phyloP scores from a whole-genome alignment of 1,284 basidiomycete genomes.

The Pascua guehoae region DNA sequence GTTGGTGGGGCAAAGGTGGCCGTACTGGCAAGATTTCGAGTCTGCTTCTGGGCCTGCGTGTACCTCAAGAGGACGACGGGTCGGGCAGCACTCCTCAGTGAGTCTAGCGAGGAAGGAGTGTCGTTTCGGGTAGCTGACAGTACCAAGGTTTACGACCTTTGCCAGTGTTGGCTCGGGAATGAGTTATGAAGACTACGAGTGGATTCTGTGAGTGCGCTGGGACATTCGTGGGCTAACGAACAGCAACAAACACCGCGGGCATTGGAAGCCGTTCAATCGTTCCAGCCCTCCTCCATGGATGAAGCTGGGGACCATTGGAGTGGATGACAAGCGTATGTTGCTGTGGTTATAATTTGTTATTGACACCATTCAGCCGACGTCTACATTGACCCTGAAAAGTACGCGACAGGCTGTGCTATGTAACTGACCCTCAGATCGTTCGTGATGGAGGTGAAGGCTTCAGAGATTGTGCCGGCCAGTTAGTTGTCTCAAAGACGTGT shows the following conservation, averaged over 20 bases:
- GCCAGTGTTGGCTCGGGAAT: constrained; percentile 82
- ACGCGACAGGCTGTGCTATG: neutral
- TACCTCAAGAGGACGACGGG: constrained; percentile 51
- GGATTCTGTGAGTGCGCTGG: constrained; percentile 53
- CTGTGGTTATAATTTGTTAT: constrained; percentile 2
- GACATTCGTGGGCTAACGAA: neutral
- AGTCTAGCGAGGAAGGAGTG: constrained; percentile 15
- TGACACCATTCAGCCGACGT: constrained; percentile 42
- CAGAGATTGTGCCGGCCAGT: constrained; percentile 76
- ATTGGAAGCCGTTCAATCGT: constrained; percentile 48
- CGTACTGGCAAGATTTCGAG: constrained; percentile 50
- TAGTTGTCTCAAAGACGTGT: constrained; percentile 14
- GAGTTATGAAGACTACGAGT: constrained; percentile 75
- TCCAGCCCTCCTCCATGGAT: constrained; percentile 43
- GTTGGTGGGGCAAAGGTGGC: constrained; percentile 51
- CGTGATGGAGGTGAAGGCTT: constrained; percentile 83
- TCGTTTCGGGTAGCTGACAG: neutral
- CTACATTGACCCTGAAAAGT: constrained; percentile 49
- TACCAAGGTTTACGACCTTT: constrained; percentile 54
- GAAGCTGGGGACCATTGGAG: constrained; percentile 31
- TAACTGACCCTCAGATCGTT: constrained; percentile 36
- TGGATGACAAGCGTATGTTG: constrained; percentile 48
- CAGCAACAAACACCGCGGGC: constrained; percentile 42
- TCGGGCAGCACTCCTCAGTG: constrained; percentile 62
- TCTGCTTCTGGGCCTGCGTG: constrained; percentile 48